Percentiles rank a stretch among this genome's conserved stretches.
Evolutionary conservation across 2,329 filamentous ascomycete genomes (phyloP).

Genomic region (Pestalotiopsis sp.): DNA sequence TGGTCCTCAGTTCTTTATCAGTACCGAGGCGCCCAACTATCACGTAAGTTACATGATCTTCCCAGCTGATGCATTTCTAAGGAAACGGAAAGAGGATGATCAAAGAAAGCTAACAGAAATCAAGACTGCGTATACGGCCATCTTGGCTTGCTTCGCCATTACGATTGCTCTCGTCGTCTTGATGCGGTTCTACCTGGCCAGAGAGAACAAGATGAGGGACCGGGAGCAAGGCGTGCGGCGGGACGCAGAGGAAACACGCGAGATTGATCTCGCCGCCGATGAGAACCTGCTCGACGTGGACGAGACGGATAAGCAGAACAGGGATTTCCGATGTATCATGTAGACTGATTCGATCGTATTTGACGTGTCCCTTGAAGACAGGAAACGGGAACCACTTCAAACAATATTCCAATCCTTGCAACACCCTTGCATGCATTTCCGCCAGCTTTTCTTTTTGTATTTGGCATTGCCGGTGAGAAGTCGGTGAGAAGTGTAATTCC

Average conservation of each 20-base stretch:
- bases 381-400: too few relatives aligned
- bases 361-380: background rate
- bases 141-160: slow-evolving; percentile 56
- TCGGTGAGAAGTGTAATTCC: too few relatives aligned
- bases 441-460: too few relatives aligned
- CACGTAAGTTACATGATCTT: slow-evolving; percentile 15
- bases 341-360: background rate
- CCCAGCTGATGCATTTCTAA: background rate
- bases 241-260: background rate
- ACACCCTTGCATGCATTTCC: too few relatives aligned
- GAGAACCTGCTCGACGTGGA: slow-evolving; percentile 38
- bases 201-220: slow-evolving; percentile 41
- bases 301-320: slow-evolving; percentile 68
- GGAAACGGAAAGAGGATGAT: background rate
- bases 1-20: slow-evolving; percentile 55
- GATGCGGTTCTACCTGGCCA: slow-evolving; percentile 49
- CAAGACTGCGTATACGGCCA: slow-evolving; percentile 51
- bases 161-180: slow-evolving; percentile 42
- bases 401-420: too few relatives aligned
- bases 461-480: too few relatives aligned
- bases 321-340: slow-evolving; percentile 58
- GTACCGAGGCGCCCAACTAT: slow-evolving; percentile 50
- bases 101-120: background rate
- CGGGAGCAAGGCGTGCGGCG: slow-evolving; percentile 39
- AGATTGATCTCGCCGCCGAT: background rate